Base-by-base conservation (phyloP, 192 early-diverging fungal genomes). In the Backusella tarrabulga region DNA sequence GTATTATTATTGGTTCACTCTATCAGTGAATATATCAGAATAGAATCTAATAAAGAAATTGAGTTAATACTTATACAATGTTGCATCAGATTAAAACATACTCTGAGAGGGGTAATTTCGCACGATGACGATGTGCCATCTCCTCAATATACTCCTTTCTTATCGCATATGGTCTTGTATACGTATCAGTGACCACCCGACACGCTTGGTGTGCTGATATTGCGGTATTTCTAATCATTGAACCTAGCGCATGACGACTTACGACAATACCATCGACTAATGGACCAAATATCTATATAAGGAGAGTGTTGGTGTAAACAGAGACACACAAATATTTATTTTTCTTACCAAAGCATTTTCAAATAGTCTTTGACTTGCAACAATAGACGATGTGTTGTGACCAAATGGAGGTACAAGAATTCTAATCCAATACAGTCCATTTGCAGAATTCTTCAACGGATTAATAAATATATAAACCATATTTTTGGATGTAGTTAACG, bases 241-340 rank as follows among this genome's bases (percentile, higher is more conserved):
- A 77, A 1, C 92, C 94, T 1, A 95, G 79, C 1, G 90, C 79
- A 76, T 92, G 90, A 17, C 91, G 80, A 69, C 85, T 90, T 3
- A 94, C 86, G 6, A 94, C 79, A 88, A 91, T 91, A 29, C 92
- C 93, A 83, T 94, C 92, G 8, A 87, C 79, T 17, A 95, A 75
- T 1, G 94, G 94, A 14, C 94, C 94, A 80, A 91, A 80, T 7
- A 74, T 42, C 86, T 90, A 81, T 15, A 63, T 35, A 35, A 5
- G 12, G 42, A 50, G 4, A 60, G 12, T 32, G 14, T 9, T 8
- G 14, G 12, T 44, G n/a, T 76, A 42, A 36, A 15, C n/a, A 34
- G 46, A 32, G 15, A 17, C 42, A 34, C 40, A 74, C 19, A 21
- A 69, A 12, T 41, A 11, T 77, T 7, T n/a, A 60, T 44, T 32